A percentile compares a stretch with the other conserved stretches of the same genome.
phyloP scores from a whole-genome alignment of 2,329 filamentous ascomycete genomes.

The Byssothecium circinans region DNA sequence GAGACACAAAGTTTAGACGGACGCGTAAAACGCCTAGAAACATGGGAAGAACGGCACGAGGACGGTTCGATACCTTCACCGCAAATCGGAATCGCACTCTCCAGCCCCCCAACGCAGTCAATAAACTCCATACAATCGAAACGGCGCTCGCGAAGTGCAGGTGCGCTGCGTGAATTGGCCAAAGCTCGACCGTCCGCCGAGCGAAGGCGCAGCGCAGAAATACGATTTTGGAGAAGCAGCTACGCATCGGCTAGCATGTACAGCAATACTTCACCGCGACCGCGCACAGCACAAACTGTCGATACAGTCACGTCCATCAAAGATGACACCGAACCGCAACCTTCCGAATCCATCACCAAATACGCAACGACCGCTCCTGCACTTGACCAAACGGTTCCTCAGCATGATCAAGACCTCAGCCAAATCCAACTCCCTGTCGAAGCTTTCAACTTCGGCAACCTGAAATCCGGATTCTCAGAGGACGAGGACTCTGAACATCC shows the following conservation, averaged over 20 bases:
- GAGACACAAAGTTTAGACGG: constrained; percentile 35
- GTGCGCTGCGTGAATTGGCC: constrained; percentile 38
- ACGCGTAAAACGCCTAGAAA: constrained; percentile 21
- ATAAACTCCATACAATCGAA: constrained; percentile 24
- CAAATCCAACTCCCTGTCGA: constrained; percentile 27
- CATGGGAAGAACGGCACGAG: constrained; percentile 34
- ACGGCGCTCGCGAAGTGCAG: constrained; percentile 42
- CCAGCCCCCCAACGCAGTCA: constrained; percentile 25
- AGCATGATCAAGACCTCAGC: constrained; percentile 14
- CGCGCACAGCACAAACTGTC: constrained; percentile 36
- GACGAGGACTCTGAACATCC: constrained; percentile 21
- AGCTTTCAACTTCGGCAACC: constrained; percentile 43
- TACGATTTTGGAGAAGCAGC: constrained; percentile 41
- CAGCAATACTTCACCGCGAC: constrained; percentile 30
- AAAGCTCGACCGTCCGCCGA: constrained; percentile 25
- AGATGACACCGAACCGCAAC: constrained; percentile 22
- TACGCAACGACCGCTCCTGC: neutral
- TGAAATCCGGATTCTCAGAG: constrained; percentile 28
- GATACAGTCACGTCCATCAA: constrained; percentile 29
- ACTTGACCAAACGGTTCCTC: constrained; percentile 2
- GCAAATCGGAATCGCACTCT: constrained; percentile 42
- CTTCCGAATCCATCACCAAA: neutral
- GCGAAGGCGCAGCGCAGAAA: constrained; percentile 38
- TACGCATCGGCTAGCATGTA: constrained; percentile 36
- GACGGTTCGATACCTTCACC: constrained; percentile 29